Percentiles rank a stretch among this genome's conserved stretches.
These are phyloP conservation scores for Diplodia corticola DNA, from an alignment of 2,329 filamentous ascomycete genomes.

Conservation along the genomic window DNA sequence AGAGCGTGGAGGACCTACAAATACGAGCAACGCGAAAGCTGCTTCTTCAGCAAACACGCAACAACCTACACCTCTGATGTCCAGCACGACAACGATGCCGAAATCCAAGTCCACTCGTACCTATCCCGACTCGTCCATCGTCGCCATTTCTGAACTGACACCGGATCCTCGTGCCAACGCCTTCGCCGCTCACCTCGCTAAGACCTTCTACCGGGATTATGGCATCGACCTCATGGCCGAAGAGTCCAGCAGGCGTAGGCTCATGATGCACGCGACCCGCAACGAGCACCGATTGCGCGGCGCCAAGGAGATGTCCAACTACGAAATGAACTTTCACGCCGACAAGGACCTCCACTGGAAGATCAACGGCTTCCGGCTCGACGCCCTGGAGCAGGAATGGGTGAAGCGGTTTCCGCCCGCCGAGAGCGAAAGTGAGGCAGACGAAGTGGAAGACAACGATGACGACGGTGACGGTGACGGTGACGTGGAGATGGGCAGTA, in stretches of 20 bases:
- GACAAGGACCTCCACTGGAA: not conserved
- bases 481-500: not conserved
- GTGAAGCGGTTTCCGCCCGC: not conserved
- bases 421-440: not conserved
- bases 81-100: not conserved
- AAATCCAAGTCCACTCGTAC: not conserved
- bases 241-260: not conserved
- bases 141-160: not conserved
- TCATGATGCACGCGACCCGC: not conserved
- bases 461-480: not conserved
- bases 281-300: not conserved
- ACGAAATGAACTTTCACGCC: not conserved
- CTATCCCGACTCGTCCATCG: not conserved
- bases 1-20: not conserved
- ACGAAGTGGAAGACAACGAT: not conserved
- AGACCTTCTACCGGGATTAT: not conserved
- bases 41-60: not conserved
- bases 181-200: not conserved
- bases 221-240: not conserved
- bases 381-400: not conserved
- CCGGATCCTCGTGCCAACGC: not conserved
- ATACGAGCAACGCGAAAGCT: too few relatives aligned
- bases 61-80: not conserved
- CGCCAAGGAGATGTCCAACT: fast-evolving
- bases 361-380: not conserved